Evolutionary conservation across 1,284 basidiomycete species (phyloP), one percentile per base, ranked within the genome.

Genomic region (Neolentinus lepideus): DNA sequence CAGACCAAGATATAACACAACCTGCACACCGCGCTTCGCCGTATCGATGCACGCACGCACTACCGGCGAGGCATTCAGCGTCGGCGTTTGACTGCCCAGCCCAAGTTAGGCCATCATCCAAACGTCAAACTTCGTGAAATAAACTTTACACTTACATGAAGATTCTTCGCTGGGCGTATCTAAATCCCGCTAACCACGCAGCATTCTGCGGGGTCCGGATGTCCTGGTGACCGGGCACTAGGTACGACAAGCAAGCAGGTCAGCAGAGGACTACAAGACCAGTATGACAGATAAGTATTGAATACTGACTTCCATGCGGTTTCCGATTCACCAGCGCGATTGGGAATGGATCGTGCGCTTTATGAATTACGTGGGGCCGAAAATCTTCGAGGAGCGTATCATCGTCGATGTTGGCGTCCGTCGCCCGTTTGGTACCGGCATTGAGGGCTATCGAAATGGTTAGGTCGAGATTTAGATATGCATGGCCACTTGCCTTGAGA

Each of bases 151-250:
- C 78, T 59, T 27, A 81, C 72, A 92, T 84, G 67, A 92, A 90
- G n/a, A 91, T 77, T 58, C 75, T 81, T 62, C 77, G 76, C 66
- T 80, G 70, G 12, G 89, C 88, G 60, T 86, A 83, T 51, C 81
- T 75, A 64, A 90, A 78, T 0, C 79, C 88, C 8, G 85, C 83
- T 26, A 91, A 75, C 88, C 88, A 91, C 2, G 88, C 88, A 1
- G 81, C 80, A 57, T 88, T 85, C 66, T 92, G 89, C 1, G 88
- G 84, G 56, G 83, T 83, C 55, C 66, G 58, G 27, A 83, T 76
- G 61, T 84, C 79, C 36, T 71, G 74, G 61, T 80, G 78, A 1
- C 75, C 77, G 1, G 77, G 78, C n/a, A 66, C 68, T 70, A 46
- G 2, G 46, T 24, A 22, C 14, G 51, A 53, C 1, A 19, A 19